phyloP scores from a whole-genome alignment of 108 stramenopile genomes.

The Skeletonema menzelii region DNA sequence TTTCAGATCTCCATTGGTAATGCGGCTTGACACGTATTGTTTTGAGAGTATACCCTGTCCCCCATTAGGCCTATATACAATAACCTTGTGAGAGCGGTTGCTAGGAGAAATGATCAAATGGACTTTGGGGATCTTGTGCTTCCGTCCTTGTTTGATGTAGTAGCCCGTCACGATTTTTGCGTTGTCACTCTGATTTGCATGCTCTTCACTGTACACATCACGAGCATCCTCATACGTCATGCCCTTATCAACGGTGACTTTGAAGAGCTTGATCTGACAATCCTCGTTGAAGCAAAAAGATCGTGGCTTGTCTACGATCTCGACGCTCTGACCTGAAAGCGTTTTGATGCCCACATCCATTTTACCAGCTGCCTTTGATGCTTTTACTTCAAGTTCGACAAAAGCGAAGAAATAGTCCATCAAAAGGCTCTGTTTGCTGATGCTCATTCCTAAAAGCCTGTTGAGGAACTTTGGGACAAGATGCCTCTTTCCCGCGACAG shows the following conservation, averaged over 20 bases:
- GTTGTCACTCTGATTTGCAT: not conserved
- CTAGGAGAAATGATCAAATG: not conserved
- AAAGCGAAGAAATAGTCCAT: not conserved
- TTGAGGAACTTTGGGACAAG: constrained; percentile 13
- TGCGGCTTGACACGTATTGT: not conserved
- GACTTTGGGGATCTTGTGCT: not conserved
- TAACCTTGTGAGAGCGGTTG: not conserved
- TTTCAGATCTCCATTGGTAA: not conserved
- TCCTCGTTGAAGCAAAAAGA: constrained; percentile 2
- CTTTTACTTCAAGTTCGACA: constrained; percentile 4
- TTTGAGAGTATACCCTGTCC: not conserved
- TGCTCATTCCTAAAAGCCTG: not conserved
- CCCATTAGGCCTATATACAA: not conserved
- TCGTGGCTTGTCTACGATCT: constrained; percentile 5
- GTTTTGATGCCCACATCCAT: constrained; percentile 1
- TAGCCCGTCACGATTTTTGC: not conserved
- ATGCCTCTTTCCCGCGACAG: not conserved
- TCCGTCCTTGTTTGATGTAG: not conserved
- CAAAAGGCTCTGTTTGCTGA: constrained; percentile 3
- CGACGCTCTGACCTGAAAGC: not conserved
- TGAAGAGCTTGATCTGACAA: not conserved
- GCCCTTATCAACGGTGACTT: not conserved
- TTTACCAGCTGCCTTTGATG: not conserved
- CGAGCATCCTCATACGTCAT: not conserved
- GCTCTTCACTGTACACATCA: not conserved